These are phyloP conservation scores for Patellaria atrata DNA, from an alignment of 495 filamentous ascomycete species.

Conservation along the genomic window DNA sequence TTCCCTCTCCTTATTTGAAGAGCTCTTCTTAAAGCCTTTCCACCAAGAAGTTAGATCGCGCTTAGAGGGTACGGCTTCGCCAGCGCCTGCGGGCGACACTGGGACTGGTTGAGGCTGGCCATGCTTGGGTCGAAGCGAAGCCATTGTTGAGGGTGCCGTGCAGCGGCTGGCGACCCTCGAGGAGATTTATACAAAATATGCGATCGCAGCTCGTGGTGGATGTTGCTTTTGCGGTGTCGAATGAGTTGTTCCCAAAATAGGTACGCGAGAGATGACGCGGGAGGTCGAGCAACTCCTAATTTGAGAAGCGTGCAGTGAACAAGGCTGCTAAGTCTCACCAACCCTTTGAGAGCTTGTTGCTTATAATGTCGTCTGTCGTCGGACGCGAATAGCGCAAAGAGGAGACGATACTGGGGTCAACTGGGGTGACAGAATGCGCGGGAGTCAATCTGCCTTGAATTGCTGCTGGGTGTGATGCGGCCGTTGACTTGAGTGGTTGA, in stretches of 20 bases:
- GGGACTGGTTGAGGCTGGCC: slow-evolving; percentile 19
- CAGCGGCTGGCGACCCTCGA: slow-evolving; percentile 5
- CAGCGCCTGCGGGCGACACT: slow-evolving; percentile 8
- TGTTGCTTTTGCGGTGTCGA: slow-evolving; percentile 1
- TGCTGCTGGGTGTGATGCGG: too few relatives aligned
- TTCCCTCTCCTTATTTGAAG: slow-evolving; percentile 52
- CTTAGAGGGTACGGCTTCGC: slow-evolving; percentile 44
- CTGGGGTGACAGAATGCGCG: too few relatives aligned
- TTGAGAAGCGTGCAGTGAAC: too few relatives aligned
- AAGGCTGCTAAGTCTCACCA: too few relatives aligned
- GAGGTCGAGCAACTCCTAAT: too few relatives aligned
- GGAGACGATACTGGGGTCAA: too few relatives aligned
- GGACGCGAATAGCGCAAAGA: too few relatives aligned
- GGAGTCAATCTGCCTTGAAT: too few relatives aligned
- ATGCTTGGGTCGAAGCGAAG: slow-evolving; percentile 13
- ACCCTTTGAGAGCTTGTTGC: too few relatives aligned
- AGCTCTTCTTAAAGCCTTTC: slow-evolving; percentile 62
- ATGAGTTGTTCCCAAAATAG: slow-evolving; percentile 4
- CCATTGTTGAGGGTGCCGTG: slow-evolving; percentile 10
- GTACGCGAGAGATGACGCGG: slow-evolving; percentile 17
- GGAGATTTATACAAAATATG: slow-evolving; percentile 1
- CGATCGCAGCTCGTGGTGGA: slow-evolving; percentile 4
- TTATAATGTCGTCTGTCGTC: too few relatives aligned
- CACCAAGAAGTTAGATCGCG: slow-evolving; percentile 83
- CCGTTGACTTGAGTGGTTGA: too few relatives aligned